Evolutionary conservation across 2,329 filamentous ascomycete species (phyloP).

Genomic region (Sarocladiaceae sp.): DNA sequence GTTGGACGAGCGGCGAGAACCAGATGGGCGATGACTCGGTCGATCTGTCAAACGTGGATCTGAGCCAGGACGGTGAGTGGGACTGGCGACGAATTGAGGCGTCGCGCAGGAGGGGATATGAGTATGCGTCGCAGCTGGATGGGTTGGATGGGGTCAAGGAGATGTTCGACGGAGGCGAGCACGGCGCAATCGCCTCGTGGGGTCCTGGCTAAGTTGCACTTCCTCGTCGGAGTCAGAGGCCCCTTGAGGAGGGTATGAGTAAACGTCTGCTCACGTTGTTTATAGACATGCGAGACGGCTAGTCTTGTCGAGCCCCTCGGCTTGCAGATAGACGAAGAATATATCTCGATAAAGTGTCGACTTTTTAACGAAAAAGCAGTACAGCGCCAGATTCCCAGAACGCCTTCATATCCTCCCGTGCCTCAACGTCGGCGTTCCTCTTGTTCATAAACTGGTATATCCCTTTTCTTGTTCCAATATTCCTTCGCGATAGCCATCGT

Average conservation of each 20-base stretch:
- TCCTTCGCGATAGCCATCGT: no score
- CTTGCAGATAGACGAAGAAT: no score
- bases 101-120: constrained; percentile 48
- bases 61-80: constrained; percentile 37
- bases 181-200: constrained; percentile 46
- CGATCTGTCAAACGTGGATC: constrained; percentile 29
- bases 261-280: not conserved
- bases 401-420: not conserved
- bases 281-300: constrained; percentile 5
- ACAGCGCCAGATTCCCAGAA: not conserved
- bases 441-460: no score
- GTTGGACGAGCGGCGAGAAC: constrained; percentile 46
- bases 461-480: no score
- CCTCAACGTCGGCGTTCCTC: no score
- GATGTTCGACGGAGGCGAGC: constrained; percentile 47
- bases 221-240: not conserved
- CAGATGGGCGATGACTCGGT: constrained; percentile 33
- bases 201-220: constrained; percentile 27
- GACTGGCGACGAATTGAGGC: constrained; percentile 53
- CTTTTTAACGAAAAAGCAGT: no score
- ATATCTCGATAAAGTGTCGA: no score
- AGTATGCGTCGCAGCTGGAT: constrained; percentile 48
- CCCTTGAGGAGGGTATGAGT: not conserved
- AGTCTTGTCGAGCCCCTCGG: no score
- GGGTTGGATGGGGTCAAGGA: constrained; percentile 47